Evolutionary conservation across 768 basidiomycete genomes (phyloP).

Genomic region (Epithele typhae): DNA sequence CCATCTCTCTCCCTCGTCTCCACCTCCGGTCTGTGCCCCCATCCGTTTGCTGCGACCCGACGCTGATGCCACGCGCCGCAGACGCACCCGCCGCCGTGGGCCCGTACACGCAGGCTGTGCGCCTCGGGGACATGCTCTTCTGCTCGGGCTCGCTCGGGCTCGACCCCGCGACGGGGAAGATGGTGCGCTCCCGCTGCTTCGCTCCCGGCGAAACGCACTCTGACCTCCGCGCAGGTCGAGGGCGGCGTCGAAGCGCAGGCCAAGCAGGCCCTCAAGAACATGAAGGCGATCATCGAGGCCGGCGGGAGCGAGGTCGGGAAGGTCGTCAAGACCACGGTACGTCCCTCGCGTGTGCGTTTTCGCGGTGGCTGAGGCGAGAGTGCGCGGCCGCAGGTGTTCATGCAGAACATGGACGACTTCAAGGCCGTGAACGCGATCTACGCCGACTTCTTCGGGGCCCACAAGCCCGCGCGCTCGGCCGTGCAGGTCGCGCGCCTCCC

Average conservation of each 20-base stretch:
- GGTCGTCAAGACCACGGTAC: conserved; percentile 88
- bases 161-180: conserved; percentile 62
- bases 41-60: background rate
- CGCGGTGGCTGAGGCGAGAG: background rate
- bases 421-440: conserved; percentile 78
- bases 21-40: conserved; percentile 24
- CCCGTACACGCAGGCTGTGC: conserved; percentile 87
- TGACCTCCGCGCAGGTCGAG: conserved; percentile 22
- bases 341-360: conserved; percentile 26
- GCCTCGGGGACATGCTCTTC: conserved; percentile 81
- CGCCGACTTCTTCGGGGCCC: conserved; percentile 77
- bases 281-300: conserved; percentile 78
- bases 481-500: conserved; percentile 90
- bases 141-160: conserved; percentile 87
- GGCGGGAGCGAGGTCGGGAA: conserved; percentile 73
- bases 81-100: conserved; percentile 79
- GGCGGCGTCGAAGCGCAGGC: conserved; percentile 81
- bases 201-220: too few relatives aligned
- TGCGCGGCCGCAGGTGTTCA: conserved; percentile 62
- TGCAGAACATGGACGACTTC: conserved; percentile 93
- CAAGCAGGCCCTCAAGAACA: conserved; percentile 80
- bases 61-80: conserved; percentile 24
- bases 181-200: conserved; percentile 38
- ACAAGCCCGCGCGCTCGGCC: conserved; percentile 90
- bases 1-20: conserved; percentile 32